Conservation (phyloP, 169 alveolate species). For the Plasmodium fragile region DNA sequence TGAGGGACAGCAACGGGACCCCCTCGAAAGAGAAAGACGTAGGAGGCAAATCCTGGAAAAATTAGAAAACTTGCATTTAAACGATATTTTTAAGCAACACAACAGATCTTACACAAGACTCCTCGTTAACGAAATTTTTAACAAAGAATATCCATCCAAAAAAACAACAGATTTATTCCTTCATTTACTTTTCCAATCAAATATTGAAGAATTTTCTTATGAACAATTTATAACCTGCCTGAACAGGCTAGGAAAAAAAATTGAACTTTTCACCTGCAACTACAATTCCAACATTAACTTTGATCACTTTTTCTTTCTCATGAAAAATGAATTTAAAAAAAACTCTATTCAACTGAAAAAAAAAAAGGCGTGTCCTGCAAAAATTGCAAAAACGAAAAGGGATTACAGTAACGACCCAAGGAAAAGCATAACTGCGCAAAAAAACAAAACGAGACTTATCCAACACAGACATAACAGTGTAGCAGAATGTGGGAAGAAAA, state of each 20-base stretch:
- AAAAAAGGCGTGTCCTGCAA: conserved; percentile 20
- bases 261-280: conserved; percentile 37
- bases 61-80: conserved; percentile 26
- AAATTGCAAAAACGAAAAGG: conserved; percentile 24
- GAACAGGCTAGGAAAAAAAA: conserved; percentile 56
- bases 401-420: conserved; percentile 3
- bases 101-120: conserved; percentile 64
- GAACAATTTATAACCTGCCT: conserved; percentile 35
- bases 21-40: not conserved
- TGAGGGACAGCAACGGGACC: not conserved
- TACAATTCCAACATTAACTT: conserved; percentile 49
- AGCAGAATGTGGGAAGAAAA: conserved; percentile 17
- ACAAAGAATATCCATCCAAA: conserved; percentile 71
- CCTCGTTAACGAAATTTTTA: conserved; percentile 62
- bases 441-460: not conserved
- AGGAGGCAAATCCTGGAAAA: conserved; percentile 42
- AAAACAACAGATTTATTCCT: conserved; percentile 50
- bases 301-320: conserved; percentile 61
- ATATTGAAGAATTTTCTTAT: conserved; percentile 70
- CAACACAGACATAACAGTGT: conserved; percentile 16
- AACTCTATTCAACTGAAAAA: conserved; percentile 11
- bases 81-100: conserved; percentile 59
- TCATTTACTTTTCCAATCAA: conserved; percentile 52
- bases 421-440: not conserved
- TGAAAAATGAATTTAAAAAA: conserved; percentile 71